Base-by-base conservation (phyloP, 179 eudicot species). In the Silene vulgaris region DNA sequence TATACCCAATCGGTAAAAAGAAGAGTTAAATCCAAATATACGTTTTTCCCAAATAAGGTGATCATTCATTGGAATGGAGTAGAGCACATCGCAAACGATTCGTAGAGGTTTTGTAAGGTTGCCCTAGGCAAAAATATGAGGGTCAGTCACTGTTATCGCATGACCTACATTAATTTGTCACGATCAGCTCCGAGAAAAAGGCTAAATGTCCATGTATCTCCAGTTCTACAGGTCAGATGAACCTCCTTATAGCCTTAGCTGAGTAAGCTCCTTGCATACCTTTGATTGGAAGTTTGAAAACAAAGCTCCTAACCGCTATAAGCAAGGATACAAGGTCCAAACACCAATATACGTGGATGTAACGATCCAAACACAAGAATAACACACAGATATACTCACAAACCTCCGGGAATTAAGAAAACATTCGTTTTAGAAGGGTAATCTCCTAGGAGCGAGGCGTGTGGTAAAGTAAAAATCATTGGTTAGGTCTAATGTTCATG, bases 1-100 rank as follows among this genome's bases (percentile, higher is more conserved):
- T 83, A 77, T 73, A 78, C 23, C 16, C 57, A 50, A 50, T 59
- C 45, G 43, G 14, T 28, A 69, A 60, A 3, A 66, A 17, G 13
- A 68, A 37, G 28, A 16, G 71, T 68, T 21, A 37, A 50, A 20
- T 68, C 54, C 28, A 17, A 37, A 68, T 6, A 16, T 32, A 8
- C 30, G 20, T 16, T 29, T 65, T 29, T 29, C 5, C 40, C 14
- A 32, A 14, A 8, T 30, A 29, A 14, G 35, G 69, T 5, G 2
- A 65, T 65, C 13, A 21, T 8, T 20, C 65, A 19, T 8, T 59
- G 63, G 16, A 60, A 8, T 20, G 29, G 65, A 60, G 65, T 3
- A 21, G 65, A 60, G 28, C 29, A 8, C 23, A 19, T 60, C 11
- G 12, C 12, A 23, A 9, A 8, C 26, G 16, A 50, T 50, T 50